Evolutionary conservation across 2,329 filamentous ascomycete genomes (phyloP).

Genomic region (Beauveria asiatica): DNA sequence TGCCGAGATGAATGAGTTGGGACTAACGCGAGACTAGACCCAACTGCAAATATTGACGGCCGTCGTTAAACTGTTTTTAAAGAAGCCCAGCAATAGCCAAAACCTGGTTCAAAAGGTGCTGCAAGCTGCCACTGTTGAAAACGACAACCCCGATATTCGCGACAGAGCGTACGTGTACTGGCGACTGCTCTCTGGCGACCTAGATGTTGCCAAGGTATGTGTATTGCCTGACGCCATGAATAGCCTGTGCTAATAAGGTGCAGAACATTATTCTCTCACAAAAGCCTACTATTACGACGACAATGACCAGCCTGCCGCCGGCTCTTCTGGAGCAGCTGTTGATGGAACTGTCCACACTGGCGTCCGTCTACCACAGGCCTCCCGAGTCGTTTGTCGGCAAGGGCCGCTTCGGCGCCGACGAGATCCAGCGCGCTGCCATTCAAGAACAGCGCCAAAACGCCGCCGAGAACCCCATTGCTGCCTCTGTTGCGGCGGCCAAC

Average conservation of each 20-base stretch:
- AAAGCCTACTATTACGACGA: constrained; percentile 89
- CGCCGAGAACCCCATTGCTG: constrained; percentile 88
- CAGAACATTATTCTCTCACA: constrained; percentile 81
- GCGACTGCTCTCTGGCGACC: constrained; percentile 87
- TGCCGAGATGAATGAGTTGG: neutral
- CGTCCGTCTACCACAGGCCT: constrained; percentile 97
- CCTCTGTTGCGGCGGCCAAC: constrained; percentile 63
- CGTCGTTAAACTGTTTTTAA: constrained; percentile 94
- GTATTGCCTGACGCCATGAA: neutral
- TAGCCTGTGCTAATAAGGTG: constrained; percentile 17
- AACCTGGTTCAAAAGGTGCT: constrained; percentile 89
- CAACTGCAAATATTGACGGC: constrained; percentile 96
- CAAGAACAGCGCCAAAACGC: constrained; percentile 92
- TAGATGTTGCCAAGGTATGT: constrained; percentile 73
- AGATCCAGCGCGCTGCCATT: constrained; percentile 89
- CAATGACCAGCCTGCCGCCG: constrained; percentile 80
- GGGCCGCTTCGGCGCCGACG: constrained; percentile 86
- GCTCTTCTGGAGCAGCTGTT: constrained; percentile 84
- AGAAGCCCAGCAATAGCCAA: constrained; percentile 89
- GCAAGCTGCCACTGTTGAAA: constrained; percentile 85
- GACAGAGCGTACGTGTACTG: constrained; percentile 98
- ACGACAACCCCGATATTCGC: constrained; percentile 94
- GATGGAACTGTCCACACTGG: constrained; percentile 82
- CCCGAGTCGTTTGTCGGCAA: constrained; percentile 97
- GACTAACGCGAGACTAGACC: constrained; percentile 46